Base-by-base conservation (phyloP, 2,329 filamentous ascomycete genomes). In the Paraphaeosphaeria minitans region DNA sequence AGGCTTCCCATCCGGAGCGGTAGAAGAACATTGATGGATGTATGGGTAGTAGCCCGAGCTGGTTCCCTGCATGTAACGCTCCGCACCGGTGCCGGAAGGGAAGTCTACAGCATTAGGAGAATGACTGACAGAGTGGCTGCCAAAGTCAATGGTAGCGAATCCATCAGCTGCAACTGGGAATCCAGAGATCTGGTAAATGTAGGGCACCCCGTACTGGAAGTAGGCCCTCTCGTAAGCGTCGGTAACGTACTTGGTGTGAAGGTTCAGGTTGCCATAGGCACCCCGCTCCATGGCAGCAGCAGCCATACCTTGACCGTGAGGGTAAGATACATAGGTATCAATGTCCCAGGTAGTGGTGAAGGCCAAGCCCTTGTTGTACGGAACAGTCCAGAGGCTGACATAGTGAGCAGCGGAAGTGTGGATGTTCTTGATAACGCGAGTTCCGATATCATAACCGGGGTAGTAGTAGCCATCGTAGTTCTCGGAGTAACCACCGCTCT, bases 281-380 rank as follows among this genome's bases (percentile, higher is more conserved):
- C 55, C 55, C 19, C 55, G 19, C 21, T 57, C 55, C 55, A 47
- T 51, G 42, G 55, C 48, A n/a, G 55, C 49, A 10, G 55, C 55
- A 7, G 55, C 55, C 31, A 57, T 57, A 49, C 55, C 55, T 31
- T 57, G 55, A 16, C 55, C 55, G 22, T 57, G 55, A 7, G 55
- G 55, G 43, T 57, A 57, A 16, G 55, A 53, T 16, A 57, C 49
- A 19, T 57, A 57, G 27, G 55, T 57, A 22, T 57, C 55, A 27
- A 57, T 57, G 24, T 57, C 55, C 55, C 55, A 57, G 4, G 55
- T 57, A 13, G 55, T 57, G 21, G 55, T 57, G 42, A 57, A 57
- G 6, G 49, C 55, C 7, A 57, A 12, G n/a, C 55, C 55, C 27
- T 48, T 57, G 42, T 57, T 57, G 49, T 47, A 57, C 27, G 55